Evolutionary conservation across 768 basidiomycete genomes (phyloP).

Genomic region (Boletus speciosus): DNA sequence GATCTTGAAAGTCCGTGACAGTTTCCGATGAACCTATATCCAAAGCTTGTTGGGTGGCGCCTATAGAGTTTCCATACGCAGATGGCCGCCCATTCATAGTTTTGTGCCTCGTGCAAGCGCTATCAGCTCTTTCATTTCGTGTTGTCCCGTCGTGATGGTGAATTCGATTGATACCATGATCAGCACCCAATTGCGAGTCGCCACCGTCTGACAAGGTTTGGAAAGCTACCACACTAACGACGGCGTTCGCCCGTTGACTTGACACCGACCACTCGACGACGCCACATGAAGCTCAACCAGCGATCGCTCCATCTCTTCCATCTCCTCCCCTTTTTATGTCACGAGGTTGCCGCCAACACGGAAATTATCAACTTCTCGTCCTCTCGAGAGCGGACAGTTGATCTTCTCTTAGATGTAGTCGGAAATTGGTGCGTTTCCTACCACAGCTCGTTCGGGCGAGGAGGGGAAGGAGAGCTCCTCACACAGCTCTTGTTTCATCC

Average conservation of each 20-base stretch:
- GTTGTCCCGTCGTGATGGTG: slow-evolving; percentile 11
- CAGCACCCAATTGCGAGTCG: background rate
- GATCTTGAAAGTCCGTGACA: slow-evolving; percentile 26
- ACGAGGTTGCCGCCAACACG: slow-evolving; percentile 48
- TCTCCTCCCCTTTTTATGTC: slow-evolving; percentile 22
- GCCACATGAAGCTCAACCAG: slow-evolving; percentile 16
- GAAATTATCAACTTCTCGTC: slow-evolving; percentile 60
- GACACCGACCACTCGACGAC: slow-evolving; percentile 10
- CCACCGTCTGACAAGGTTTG: slow-evolving; percentile 1
- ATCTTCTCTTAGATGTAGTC: slow-evolving; percentile 17
- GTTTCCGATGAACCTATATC: slow-evolving; percentile 4
- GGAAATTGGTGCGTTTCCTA: slow-evolving; percentile 29
- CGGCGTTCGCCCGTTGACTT: slow-evolving; percentile 16
- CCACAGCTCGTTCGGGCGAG: slow-evolving; percentile 16
- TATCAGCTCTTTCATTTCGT: slow-evolving; percentile 13
- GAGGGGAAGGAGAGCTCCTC: background rate
- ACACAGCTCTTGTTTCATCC: background rate
- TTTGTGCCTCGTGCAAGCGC: slow-evolving; percentile 11
- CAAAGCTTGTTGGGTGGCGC: slow-evolving; percentile 18
- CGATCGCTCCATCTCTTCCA: slow-evolving; percentile 13
- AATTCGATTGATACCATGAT: slow-evolving; percentile 16
- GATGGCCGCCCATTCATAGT: slow-evolving; percentile 23
- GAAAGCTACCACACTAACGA: background rate
- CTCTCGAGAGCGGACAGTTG: slow-evolving; percentile 17
- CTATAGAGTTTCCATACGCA: slow-evolving; percentile 3